A percentile compares a stretch with the other conserved stretches of the same genome.
These are phyloP conservation scores for Trichosporon sp. DNA, from an alignment of 1,284 basidiomycete genomes.

Conservation along the genomic window DNA sequence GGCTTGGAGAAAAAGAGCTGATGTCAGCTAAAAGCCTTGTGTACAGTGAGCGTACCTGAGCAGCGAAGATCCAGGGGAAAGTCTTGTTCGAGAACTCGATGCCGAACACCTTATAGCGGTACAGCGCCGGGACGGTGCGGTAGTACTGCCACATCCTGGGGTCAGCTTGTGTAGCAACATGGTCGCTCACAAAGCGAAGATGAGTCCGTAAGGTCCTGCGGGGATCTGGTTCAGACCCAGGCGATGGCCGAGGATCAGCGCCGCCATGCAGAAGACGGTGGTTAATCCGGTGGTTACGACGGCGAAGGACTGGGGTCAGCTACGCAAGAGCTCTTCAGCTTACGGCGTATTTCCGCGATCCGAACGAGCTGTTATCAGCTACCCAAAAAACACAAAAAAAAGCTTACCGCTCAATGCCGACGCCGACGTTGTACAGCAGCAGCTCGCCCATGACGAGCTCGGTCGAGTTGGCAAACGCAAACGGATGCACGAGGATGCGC, in stretches of 20 bases:
- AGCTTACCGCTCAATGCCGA: conserved; percentile 70
- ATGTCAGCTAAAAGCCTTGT: not conserved
- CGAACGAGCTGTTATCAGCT: conserved; percentile 64
- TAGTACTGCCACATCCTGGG: conserved; percentile 74
- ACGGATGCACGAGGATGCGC: conserved; percentile 73
- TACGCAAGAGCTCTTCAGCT: conserved; percentile 47
- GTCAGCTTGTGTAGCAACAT: conserved; percentile 6
- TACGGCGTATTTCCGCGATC: conserved; percentile 84
- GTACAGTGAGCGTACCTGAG: conserved; percentile 60
- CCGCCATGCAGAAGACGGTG: conserved; percentile 67
- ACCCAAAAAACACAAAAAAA: not conserved
- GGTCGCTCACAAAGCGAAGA: conserved; percentile 56
- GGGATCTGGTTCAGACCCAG: conserved; percentile 72
- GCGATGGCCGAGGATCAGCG: conserved; percentile 66
- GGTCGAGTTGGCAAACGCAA: conserved; percentile 79
- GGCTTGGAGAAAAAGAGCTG: conserved; percentile 70
- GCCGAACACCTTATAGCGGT: conserved; percentile 74
- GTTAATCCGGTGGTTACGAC: conserved; percentile 67
- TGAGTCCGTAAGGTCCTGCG: conserved; percentile 70
- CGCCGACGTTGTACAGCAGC: conserved; percentile 70
- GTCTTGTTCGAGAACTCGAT: conserved; percentile 74
- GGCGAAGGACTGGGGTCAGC: conserved; percentile 68
- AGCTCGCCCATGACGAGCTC: conserved; percentile 79
- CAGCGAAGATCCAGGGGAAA: conserved; percentile 68
- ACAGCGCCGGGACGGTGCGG: conserved; percentile 72